A percentile compares a stretch with the other conserved stretches of the same genome.
Conservation (phyloP, 495 filamentous ascomycete species). For the Recurvomyces mirabilis region DNA sequence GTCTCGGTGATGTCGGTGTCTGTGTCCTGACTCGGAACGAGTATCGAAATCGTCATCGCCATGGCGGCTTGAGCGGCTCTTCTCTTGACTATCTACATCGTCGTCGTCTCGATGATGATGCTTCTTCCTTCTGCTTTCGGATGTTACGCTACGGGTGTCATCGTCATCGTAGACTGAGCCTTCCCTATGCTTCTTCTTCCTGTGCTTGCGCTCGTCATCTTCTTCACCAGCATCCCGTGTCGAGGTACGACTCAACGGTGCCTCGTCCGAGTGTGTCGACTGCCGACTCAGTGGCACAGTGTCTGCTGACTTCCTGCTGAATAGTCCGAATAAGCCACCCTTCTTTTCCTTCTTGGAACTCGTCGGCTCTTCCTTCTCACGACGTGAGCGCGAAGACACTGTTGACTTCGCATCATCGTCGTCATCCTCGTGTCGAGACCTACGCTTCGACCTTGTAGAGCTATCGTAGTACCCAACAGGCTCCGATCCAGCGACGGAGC, state of each 20-base stretch:
- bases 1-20: not conserved
- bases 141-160: conserved; percentile 17
- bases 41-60: conserved; percentile 10
- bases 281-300: conserved; percentile 5
- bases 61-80: conserved; percentile 11
- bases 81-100: conserved; percentile 2
- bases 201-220: conserved; percentile 24
- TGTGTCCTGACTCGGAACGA: not conserved
- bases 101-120: not conserved
- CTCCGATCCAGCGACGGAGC: conserved; percentile 25
- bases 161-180: conserved; percentile 22
- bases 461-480: conserved; percentile 26
- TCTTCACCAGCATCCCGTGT: conserved; percentile 15
- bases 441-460: conserved; percentile 20
- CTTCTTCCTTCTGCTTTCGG: conserved; percentile 1
- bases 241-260: conserved; percentile 11
- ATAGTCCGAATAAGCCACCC: conserved; percentile 29
- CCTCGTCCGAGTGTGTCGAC: conserved; percentile 12
- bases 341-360: conserved; percentile 29
- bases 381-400: conserved; percentile 21
- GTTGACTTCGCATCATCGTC: conserved; percentile 27
- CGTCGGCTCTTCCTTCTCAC: conserved; percentile 22
- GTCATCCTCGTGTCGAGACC: conserved; percentile 22
- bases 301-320: conserved; percentile 28
- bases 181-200: conserved; percentile 27